phyloP scores from a whole-genome alignment of 495 filamentous ascomycete genomes.

The Viridothelium virens region DNA sequence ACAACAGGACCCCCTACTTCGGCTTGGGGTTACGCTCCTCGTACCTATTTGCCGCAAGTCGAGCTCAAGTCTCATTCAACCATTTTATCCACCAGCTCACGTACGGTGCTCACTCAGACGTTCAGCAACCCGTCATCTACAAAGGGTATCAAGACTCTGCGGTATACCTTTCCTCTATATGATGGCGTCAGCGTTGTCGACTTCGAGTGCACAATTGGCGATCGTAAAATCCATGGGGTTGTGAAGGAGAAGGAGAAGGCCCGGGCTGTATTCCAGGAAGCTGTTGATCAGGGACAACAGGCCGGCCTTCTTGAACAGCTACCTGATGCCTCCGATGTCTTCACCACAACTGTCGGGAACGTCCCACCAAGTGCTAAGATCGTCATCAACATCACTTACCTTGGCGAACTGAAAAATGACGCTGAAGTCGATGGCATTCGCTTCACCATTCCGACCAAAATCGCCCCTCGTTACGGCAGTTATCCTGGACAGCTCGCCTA shows the following conservation, averaged over 20 bases:
- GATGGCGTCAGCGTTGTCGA: conserved; percentile 57
- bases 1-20: neutral
- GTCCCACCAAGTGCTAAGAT: conserved; percentile 48
- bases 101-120: conserved; percentile 53
- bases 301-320: conserved; percentile 57
- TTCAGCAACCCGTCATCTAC: conserved; percentile 46
- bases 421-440: conserved; percentile 53
- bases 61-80: conserved; percentile 44
- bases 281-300: conserved; percentile 48
- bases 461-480: conserved; percentile 56
- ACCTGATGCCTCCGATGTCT: conserved; percentile 51
- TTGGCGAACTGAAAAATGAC: conserved; percentile 62
- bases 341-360: conserved; percentile 57
- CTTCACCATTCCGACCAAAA: conserved; percentile 55
- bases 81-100: conserved; percentile 48
- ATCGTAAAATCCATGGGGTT: conserved; percentile 45
- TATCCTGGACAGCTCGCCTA: conserved; percentile 32
- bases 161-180: conserved; percentile 61
- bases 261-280: conserved; percentile 45
- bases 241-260: conserved; percentile 57
- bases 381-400: conserved; percentile 52
- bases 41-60: conserved; percentile 48
- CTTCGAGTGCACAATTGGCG: conserved; percentile 50
- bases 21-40: neutral
- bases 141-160: conserved; percentile 43